phyloP scores from a whole-genome alignment of 2,329 filamentous ascomycete genomes.

The Cryphonectria parasitica region DNA sequence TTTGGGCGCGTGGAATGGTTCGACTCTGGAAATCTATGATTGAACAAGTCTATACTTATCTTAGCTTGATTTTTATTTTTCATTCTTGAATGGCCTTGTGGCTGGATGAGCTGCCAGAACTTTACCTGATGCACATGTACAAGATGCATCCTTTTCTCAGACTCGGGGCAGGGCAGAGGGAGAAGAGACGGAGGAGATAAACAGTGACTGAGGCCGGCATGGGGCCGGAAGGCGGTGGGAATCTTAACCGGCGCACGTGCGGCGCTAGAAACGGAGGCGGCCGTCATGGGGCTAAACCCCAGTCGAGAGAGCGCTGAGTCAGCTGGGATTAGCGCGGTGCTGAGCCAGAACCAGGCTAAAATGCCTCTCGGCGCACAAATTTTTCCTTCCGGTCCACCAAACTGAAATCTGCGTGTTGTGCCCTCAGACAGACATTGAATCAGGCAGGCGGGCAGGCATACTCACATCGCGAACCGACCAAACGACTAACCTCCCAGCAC shows the following conservation, averaged over 20 bases:
- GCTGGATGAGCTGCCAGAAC: background rate
- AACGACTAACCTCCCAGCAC: slow-evolving; percentile 19
- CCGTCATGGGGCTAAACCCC: background rate
- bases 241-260: background rate
- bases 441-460: slow-evolving; percentile 10
- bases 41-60: no score
- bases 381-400: slow-evolving; percentile 14
- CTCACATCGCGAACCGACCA: slow-evolving; percentile 18
- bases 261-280: background rate
- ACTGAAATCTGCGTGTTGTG: slow-evolving; percentile 9
- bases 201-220: background rate
- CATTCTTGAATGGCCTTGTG: no score
- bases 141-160: background rate
- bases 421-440: background rate
- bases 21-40: no score
- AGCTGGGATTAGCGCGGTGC: background rate
- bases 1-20: no score
- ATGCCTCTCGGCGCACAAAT: slow-evolving; percentile 10
- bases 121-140: background rate
- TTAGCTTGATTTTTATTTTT: no score
- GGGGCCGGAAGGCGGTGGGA: background rate
- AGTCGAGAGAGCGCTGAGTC: background rate
- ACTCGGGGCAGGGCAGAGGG: background rate
- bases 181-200: background rate
- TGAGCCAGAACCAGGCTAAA: background rate